These are phyloP conservation scores for Rhinocladiella similis DNA, from an alignment of 2,329 filamentous ascomycete species.

Conservation along the genomic window DNA sequence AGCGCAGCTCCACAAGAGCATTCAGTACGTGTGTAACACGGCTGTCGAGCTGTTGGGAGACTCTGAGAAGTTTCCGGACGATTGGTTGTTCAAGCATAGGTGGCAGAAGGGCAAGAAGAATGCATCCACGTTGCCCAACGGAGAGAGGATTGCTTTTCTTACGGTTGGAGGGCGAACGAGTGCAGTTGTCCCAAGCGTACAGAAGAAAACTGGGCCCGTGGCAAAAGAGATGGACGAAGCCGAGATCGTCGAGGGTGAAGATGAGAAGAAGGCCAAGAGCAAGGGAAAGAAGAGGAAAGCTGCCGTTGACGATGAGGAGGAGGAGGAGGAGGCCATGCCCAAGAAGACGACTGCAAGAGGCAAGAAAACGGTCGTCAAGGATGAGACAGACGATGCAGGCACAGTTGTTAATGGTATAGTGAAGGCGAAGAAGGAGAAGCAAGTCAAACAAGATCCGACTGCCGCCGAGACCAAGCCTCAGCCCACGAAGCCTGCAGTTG, in stretches of 20 bases:
- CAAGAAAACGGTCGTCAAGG: slow-evolving; percentile 31
- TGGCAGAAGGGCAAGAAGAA: slow-evolving; percentile 88
- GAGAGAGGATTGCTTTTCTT: slow-evolving; percentile 79
- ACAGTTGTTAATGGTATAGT: slow-evolving; percentile 27
- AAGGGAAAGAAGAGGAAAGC: slow-evolving; percentile 37
- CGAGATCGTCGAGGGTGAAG: slow-evolving; percentile 24
- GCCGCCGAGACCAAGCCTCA: neutral
- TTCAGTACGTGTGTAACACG: slow-evolving; percentile 76
- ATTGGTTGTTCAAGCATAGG: slow-evolving; percentile 85
- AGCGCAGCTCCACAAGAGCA: slow-evolving; percentile 66
- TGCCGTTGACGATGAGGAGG: slow-evolving; percentile 30
- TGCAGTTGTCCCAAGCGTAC: slow-evolving; percentile 79
- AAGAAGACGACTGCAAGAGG: slow-evolving; percentile 29
- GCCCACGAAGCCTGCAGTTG: slow-evolving; percentile 43
- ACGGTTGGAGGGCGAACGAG: slow-evolving; percentile 91
- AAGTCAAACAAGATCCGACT: slow-evolving; percentile 4
- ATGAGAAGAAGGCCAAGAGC: slow-evolving; percentile 27
- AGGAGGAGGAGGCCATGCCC: slow-evolving; percentile 12
- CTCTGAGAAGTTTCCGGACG: slow-evolving; percentile 76
- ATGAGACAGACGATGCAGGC: slow-evolving; percentile 20
- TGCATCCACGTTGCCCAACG: slow-evolving; percentile 70
- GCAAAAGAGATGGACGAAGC: slow-evolving; percentile 52
- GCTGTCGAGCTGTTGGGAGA: slow-evolving; percentile 79
- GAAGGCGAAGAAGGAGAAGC: slow-evolving; percentile 25
- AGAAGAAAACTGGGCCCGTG: slow-evolving; percentile 74